phyloP scores from a whole-genome alignment of 2,329 filamentous ascomycete species.

The Teratosphaeriaceae sp. region DNA sequence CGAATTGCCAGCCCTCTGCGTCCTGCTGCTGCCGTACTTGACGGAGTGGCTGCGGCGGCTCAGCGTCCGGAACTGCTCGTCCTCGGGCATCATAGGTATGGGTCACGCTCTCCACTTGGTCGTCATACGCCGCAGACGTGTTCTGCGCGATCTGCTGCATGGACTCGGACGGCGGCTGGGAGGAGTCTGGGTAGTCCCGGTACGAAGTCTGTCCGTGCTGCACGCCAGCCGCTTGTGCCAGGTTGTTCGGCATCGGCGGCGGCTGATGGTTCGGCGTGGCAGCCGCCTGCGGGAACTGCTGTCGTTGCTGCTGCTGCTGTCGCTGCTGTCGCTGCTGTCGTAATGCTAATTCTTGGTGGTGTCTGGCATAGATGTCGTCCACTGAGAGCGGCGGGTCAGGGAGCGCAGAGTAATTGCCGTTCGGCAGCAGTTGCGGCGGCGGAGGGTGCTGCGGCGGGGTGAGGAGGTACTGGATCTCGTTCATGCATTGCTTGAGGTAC shows the following conservation, averaged over 20 bases:
- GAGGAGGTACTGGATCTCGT: slow-evolving; percentile 62
- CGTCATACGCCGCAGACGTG: slow-evolving; percentile 39
- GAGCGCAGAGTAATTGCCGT: slow-evolving; percentile 27
- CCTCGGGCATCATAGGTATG: slow-evolving; percentile 55
- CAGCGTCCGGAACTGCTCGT: slow-evolving; percentile 44
- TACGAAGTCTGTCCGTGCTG: slow-evolving; percentile 19
- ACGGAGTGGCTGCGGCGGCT: slow-evolving; percentile 12
- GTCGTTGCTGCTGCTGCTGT: slow-evolving; percentile 8
- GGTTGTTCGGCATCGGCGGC: slow-evolving; percentile 29
- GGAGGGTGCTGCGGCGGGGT: slow-evolving; percentile 57
- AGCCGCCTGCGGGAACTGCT: slow-evolving; percentile 25
- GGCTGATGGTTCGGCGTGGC: slow-evolving; percentile 57
- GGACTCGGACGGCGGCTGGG: slow-evolving; percentile 29
- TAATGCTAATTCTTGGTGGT: slow-evolving; percentile 45
- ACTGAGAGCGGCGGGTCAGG: slow-evolving; percentile 50
- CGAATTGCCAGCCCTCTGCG: slow-evolving; percentile 85
- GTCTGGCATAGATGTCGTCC: slow-evolving; percentile 54
- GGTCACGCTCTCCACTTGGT: slow-evolving; percentile 51
- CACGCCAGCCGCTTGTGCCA: slow-evolving; percentile 17
- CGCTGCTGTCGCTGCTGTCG: slow-evolving; percentile 8
- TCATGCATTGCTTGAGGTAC: slow-evolving; percentile 59
- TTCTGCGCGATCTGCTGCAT: slow-evolving; percentile 19
- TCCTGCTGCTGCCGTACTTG: slow-evolving; percentile 31
- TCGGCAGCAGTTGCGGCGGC: slow-evolving; percentile 41
- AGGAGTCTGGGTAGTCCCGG: slow-evolving; percentile 33